Evolutionary conservation across 75 land plant genomes (phyloP).

Genomic region (Cunninghamia lanceolata): DNA sequence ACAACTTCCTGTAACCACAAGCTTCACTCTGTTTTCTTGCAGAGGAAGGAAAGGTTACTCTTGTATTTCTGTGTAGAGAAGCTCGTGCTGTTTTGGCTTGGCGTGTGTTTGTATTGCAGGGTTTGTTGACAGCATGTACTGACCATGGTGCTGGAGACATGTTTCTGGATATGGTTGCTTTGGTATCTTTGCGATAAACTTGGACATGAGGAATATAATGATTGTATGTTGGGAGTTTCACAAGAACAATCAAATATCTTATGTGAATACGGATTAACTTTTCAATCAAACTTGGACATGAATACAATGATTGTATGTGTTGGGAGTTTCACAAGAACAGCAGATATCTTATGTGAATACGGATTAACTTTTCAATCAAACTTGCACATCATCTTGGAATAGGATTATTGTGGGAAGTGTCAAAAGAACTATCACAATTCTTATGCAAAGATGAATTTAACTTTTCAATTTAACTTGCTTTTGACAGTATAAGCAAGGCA

Average conservation of each 20-base stretch:
- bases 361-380: not conserved
- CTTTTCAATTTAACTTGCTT: not conserved
- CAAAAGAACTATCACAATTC: too few species aligned
- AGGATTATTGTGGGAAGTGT: too few species aligned
- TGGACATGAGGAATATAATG: not conserved
- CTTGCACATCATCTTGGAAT: not conserved
- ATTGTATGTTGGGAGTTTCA: not conserved
- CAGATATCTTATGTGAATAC: not conserved
- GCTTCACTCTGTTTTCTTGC: not conserved
- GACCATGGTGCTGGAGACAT: not conserved
- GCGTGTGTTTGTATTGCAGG: not conserved
- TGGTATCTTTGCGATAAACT: not conserved
- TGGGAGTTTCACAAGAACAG: not conserved
- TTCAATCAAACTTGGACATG: not conserved
- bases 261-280: not conserved
- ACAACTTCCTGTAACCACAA: not conserved
- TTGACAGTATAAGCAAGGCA: not conserved
- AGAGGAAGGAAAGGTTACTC: not conserved
- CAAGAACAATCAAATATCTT: not conserved
- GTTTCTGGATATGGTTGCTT: not conserved
- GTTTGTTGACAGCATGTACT: not conserved
- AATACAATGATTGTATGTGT: not conserved
- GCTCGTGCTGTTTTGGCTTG: not conserved
- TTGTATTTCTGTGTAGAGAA: not conserved
- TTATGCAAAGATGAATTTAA: not conserved